Evolutionary conservation across 2,329 filamentous ascomycete species (phyloP).

Genomic region (Stemphylium lycopersici): DNA sequence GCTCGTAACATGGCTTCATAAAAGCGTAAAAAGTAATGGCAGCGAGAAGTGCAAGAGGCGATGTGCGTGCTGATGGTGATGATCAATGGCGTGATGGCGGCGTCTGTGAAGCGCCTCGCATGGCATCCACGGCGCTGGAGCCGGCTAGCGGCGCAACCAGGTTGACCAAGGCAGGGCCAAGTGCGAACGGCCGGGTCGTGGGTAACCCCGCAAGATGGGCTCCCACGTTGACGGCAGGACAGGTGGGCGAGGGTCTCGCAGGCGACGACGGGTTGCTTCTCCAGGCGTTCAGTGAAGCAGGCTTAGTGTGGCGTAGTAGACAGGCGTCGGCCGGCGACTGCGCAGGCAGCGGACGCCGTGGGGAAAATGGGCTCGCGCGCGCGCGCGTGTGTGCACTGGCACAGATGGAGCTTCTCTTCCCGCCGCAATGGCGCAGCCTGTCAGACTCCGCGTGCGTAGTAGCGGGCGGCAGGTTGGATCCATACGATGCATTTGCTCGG

Average conservation of each 20-base stretch:
- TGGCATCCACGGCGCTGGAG: conserved; percentile 5
- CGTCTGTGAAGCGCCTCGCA: not conserved
- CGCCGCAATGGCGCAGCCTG: conserved; percentile 12
- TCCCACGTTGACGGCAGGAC: too few species aligned
- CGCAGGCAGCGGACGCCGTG: not conserved
- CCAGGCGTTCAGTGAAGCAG: not conserved
- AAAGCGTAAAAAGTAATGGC: not conserved
- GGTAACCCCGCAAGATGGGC: not conserved
- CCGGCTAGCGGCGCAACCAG: conserved; percentile 6
- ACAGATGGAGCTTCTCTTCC: not conserved
- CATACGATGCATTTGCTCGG: conserved; percentile 7
- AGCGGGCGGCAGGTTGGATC: conserved; percentile 3
- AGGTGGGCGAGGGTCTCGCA: too few species aligned
- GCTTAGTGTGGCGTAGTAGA: conserved; percentile 1
- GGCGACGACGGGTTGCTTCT: too few species aligned
- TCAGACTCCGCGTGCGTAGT: conserved; percentile 6
- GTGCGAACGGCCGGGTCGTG: not conserved
- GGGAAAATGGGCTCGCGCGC: not conserved
- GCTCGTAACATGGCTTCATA: not conserved
- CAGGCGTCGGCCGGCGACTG: not conserved
- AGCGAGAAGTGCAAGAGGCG: too few species aligned
- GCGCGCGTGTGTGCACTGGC: not conserved
- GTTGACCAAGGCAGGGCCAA: not conserved
- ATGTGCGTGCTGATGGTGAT: not conserved
- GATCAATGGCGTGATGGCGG: not conserved